Percentiles rank a stretch among this genome's conserved stretches.
Conservation (phyloP, 495 filamentous ascomycete genomes). For the Margaritispora aquatica region DNA sequence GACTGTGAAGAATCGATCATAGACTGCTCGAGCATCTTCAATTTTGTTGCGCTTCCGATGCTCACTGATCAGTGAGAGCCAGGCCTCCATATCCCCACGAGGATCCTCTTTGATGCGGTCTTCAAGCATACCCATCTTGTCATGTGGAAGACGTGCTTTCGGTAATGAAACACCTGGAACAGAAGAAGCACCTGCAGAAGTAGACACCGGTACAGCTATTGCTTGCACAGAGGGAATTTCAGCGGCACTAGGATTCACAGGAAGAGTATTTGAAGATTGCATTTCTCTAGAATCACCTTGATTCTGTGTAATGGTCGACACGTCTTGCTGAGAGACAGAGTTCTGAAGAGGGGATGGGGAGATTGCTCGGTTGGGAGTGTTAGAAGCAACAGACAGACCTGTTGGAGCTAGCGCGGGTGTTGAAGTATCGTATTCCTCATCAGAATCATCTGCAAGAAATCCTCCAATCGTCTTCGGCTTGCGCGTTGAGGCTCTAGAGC, state of each 20-base stretch:
- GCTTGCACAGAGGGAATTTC: conserved; percentile 23
- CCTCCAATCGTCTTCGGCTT: conserved; percentile 71
- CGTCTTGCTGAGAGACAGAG: conserved; percentile 18
- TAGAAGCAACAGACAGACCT: conserved; percentile 12
- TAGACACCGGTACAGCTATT: conserved; percentile 35
- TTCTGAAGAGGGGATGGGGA: conserved; percentile 23
- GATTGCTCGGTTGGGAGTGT: conserved; percentile 13
- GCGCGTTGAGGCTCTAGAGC: conserved; percentile 32
- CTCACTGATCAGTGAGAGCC: conserved; percentile 80
- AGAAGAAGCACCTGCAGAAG: conserved; percentile 13
- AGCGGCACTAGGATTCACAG: conserved; percentile 40
- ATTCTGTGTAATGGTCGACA: conserved; percentile 45
- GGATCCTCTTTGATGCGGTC: conserved; percentile 88
- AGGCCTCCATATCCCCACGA: conserved; percentile 82
- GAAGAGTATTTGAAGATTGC: conserved; percentile 37
- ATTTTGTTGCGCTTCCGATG: conserved; percentile 74
- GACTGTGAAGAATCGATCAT: conserved; percentile 76
- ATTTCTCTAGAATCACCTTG: conserved; percentile 47
- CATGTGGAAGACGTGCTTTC: conserved; percentile 27
- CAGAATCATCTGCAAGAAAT: conserved; percentile 73
- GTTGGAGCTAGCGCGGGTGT: conserved; percentile 9
- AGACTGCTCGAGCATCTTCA: conserved; percentile 72
- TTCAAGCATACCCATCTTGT: conserved; percentile 63
- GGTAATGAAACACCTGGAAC: conserved; percentile 12
- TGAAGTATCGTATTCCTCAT: conserved; percentile 38